phyloP scores from a whole-genome alignment of 352 stramenopile genomes.

The Blastocystis sp. region DNA sequence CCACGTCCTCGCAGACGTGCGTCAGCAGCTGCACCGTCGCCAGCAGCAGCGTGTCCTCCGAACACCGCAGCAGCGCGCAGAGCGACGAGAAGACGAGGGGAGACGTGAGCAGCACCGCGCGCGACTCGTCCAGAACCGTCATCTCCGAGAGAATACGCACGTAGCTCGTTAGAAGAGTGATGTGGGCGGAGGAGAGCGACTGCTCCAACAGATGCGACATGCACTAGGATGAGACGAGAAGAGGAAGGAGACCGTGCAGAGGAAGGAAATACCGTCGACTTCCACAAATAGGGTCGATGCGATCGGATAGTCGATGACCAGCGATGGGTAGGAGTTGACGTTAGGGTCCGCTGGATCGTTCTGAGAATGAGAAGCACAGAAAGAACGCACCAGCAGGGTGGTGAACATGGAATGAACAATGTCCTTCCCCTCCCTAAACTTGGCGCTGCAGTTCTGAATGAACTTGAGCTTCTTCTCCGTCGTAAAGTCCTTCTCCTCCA shows the following conservation, averaged over 20 bases:
- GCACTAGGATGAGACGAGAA: not conserved
- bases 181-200: not conserved
- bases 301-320: slow-evolving; percentile 21
- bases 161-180: not conserved
- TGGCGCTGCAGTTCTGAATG: not conserved
- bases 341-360: not conserved
- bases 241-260: not conserved
- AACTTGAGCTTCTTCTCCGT: slow-evolving; percentile 37
- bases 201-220: not conserved
- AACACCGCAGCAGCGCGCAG: not conserved
- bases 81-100: not conserved
- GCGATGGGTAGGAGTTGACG: not conserved
- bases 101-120: not conserved
- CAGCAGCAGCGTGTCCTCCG: not conserved
- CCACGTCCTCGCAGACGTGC: slow-evolving; percentile 5
- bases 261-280: slow-evolving; percentile 31
- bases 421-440: not conserved
- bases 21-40: not conserved
- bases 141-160: not conserved
- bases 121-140: not conserved
- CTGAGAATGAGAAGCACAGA: not conserved
- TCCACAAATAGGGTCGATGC: slow-evolving; percentile 37
- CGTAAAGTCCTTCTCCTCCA: not conserved
- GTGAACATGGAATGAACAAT: slow-evolving; percentile 16
- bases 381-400: not conserved